These are phyloP conservation scores for Cystobasidium slooffiae DNA, from an alignment of 1,284 basidiomycete species.

Conservation along the genomic window DNA sequence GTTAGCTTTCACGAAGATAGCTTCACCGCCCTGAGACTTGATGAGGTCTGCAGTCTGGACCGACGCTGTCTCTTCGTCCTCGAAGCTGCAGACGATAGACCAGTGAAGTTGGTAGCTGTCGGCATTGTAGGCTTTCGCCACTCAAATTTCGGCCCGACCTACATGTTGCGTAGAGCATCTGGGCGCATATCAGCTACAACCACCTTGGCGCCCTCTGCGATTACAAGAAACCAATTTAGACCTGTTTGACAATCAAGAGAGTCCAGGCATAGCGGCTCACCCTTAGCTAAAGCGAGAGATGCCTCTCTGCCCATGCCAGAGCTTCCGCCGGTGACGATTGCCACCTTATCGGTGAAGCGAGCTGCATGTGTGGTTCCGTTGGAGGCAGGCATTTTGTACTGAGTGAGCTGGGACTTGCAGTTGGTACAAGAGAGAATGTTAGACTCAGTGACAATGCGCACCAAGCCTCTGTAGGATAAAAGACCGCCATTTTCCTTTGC, in stretches of 20 bases:
- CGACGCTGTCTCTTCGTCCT: constrained; percentile 1
- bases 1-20: constrained; percentile 32
- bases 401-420: no score
- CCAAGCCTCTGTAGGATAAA: no score
- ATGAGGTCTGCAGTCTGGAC: constrained; percentile 22
- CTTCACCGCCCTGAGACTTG: constrained; percentile 11
- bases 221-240: background rate
- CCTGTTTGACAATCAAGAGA: background rate
- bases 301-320: constrained; percentile 37
- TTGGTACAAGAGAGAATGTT: no score
- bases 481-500: no score
- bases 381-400: background rate
- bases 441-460: no score
- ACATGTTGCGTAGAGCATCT: constrained; percentile 23
- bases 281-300: constrained; percentile 3
- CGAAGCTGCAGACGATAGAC: constrained; percentile 11
- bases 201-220: constrained; percentile 26
- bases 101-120: background rate
- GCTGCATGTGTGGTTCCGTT: constrained; percentile 9
- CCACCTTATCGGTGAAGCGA: constrained; percentile 26
- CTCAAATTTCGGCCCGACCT: background rate
- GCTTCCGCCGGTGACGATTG: constrained; percentile 22
- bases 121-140: background rate
- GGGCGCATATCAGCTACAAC: constrained; percentile 28
- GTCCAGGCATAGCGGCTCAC: background rate